Evolutionary conservation across 345 rosid genomes (phyloP), one percentile per base, ranked within the genome.

Genomic region (Melaleuca quinquenervia): DNA sequence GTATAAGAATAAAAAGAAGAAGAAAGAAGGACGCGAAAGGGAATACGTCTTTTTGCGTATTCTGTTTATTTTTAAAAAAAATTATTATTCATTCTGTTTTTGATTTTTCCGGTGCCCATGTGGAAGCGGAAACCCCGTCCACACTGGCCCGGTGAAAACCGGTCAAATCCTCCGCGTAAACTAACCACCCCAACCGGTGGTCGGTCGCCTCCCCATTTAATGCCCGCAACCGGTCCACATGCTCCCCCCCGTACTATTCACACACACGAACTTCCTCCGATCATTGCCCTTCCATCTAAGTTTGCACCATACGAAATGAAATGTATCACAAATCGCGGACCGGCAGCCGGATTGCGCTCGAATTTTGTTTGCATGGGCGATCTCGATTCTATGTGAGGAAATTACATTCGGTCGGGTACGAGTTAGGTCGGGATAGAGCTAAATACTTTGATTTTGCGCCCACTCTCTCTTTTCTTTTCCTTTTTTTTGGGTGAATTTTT

Each of bases 211-310:
- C 85, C 50, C 82, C 90, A 94, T 85, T 96, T 83, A 96, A 93
- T 95, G 93, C 84, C 9, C 84, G 91, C 86, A 41, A 56, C 92
- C 94, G 94, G 87, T 93, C 90, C 84, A 88, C 58, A 60, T 52
- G 41, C 88, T 75, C 50, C 32, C 11, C 60, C 88, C 88, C 90
- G 92, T 90, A 87, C 89, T 62, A 55, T 70, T 70, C 78, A 16
- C 78, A 32, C 78, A 4, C 78, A 3, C 5, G n/a, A 51, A 51
- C 15, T 0, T 16, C 14, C 32, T 70, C 80, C 80, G 80, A 5
- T 70, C 18, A 36, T 70, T 36, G 48, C 26, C 80, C 24, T 5
- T 6, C 45, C 48, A 36, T 36, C 3, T 36, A 20, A 70, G 18
- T 70, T 70, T 8, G 44, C 26, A 36, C 80, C 80, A 8, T 64